Conservation (phyloP, 306 rosid genomes). For the Sphenostylis stenocarpa region DNA sequence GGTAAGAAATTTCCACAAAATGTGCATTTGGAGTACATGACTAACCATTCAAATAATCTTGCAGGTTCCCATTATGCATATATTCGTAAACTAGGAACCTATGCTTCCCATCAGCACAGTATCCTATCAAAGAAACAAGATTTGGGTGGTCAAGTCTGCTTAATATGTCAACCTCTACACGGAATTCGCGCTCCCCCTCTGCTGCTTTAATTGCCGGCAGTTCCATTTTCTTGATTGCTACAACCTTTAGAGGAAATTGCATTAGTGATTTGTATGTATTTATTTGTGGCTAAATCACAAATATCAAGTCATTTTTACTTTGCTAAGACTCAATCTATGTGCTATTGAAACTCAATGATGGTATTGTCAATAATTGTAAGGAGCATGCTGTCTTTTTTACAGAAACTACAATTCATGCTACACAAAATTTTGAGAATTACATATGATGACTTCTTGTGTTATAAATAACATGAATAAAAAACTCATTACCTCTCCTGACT, state of each 20-base stretch:
- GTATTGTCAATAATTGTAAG: neutral
- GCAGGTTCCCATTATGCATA: constrained; percentile 78
- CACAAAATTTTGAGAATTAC: neutral
- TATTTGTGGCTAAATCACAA: neutral
- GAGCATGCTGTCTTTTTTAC: neutral
- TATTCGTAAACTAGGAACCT: constrained; percentile 80
- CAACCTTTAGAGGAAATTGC: constrained; percentile 51
- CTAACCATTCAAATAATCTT: constrained; percentile 75
- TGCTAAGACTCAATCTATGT: neutral
- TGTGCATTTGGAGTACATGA: constrained; percentile 4
- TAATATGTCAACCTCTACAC: constrained; percentile 81
- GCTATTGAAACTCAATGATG: neutral
- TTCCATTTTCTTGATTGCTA: constrained; percentile 92
- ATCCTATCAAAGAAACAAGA: constrained; percentile 79
- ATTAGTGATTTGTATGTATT: neutral
- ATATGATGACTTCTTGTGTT: neutral
- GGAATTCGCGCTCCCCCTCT: constrained; percentile 77
- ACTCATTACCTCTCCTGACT: constrained; percentile 69
- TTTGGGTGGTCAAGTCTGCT: constrained; percentile 85
- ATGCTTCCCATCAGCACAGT: constrained; percentile 89
- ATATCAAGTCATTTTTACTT: neutral
- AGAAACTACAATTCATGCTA: neutral
- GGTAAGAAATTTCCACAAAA: neutral
- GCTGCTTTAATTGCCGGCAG: constrained; percentile 69
- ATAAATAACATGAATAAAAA: neutral